These are phyloP conservation scores for Fusarium sp. DNA, from an alignment of 2,329 filamentous ascomycete genomes.

Conservation along the genomic window DNA sequence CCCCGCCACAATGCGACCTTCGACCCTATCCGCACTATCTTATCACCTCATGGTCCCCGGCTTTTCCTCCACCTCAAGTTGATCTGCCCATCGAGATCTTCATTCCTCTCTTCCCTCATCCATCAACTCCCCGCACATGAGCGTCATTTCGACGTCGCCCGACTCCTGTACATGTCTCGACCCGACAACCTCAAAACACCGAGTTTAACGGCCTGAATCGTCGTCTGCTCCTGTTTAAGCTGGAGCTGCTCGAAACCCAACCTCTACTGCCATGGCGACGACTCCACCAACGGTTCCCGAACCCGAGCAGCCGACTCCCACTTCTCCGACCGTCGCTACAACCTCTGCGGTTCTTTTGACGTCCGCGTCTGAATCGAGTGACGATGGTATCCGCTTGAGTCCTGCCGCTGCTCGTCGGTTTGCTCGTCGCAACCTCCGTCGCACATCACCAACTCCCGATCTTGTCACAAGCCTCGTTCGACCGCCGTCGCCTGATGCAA, in stretches of 20 bases:
- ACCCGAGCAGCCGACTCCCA: conserved; percentile 25
- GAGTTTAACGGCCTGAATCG: conserved; percentile 11
- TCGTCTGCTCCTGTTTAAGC: conserved; percentile 10
- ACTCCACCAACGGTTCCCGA: conserved; percentile 31
- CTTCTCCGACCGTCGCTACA: conserved; percentile 17
- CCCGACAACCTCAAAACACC: conserved; percentile 10
- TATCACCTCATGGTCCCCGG: conserved; percentile 30
- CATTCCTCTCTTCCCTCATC: conserved; percentile 20
- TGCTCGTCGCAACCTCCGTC: conserved; percentile 51
- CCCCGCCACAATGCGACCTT: conserved; percentile 34
- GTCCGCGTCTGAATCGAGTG: conserved; percentile 51
- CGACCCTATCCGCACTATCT: conserved; percentile 6
- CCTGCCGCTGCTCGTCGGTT: conserved; percentile 52
- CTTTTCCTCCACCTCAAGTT: conserved; percentile 23
- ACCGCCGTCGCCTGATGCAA: conserved; percentile 52
- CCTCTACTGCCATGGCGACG: conserved; percentile 32
- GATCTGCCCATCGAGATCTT: conserved; percentile 37
- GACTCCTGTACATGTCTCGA: conserved; percentile 24
- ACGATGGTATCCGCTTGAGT: conserved; percentile 51
- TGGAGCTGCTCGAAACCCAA: conserved; percentile 9
- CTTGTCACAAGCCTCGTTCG: conserved; percentile 55
- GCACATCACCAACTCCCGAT: conserved; percentile 53
- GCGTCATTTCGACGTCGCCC: conserved; percentile 36
- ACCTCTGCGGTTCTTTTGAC: conserved; percentile 22
- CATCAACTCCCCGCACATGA: conserved; percentile 20